Evolutionary conservation across 2,329 filamentous ascomycete genomes (phyloP).

Genomic region (Nemania serpens): DNA sequence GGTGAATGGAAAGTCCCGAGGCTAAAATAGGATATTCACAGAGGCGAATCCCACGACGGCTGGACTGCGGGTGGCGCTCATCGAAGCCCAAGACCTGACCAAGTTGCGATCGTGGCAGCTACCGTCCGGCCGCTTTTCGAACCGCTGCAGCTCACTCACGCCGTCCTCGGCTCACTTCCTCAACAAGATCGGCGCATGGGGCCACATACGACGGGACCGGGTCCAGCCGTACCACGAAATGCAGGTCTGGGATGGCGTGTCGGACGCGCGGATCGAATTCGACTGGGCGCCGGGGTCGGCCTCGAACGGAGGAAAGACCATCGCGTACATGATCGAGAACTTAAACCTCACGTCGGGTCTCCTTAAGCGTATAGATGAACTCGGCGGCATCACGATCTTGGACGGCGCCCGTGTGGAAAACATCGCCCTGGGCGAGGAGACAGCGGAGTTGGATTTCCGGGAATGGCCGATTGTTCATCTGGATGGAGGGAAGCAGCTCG

Average conservation of each 20-base stretch:
- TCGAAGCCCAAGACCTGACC: conserved; percentile 85
- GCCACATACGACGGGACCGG: conserved; percentile 71
- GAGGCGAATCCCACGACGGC: conserved; percentile 77
- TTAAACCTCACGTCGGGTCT: conserved; percentile 82
- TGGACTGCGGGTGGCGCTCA: conserved; percentile 79
- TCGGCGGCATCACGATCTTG: conserved; percentile 72
- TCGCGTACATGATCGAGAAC: conserved; percentile 98
- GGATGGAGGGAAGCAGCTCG: conserved; percentile 67
- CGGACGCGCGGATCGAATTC: conserved; percentile 86
- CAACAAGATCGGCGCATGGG: conserved; percentile 83
- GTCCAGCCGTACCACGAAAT: conserved; percentile 92
- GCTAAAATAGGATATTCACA: conserved; percentile 44
- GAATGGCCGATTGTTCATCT: conserved; percentile 87
- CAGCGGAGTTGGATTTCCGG: conserved; percentile 73
- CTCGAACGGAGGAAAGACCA: conserved; percentile 58
- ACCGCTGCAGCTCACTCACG: conserved; percentile 93
- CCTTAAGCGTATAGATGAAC: conserved; percentile 69
- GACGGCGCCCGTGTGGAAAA: conserved; percentile 77
- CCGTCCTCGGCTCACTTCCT: conserved; percentile 85
- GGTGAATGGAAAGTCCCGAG: background rate
- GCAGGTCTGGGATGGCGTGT: conserved; percentile 97
- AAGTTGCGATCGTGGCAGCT: conserved; percentile 70
- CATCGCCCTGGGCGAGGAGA: conserved; percentile 76
- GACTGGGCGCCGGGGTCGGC: conserved; percentile 64
- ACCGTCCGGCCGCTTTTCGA: conserved; percentile 75